These are phyloP conservation scores for Dacryopinax primogenitus DNA, from an alignment of 768 basidiomycete species.

Conservation along the genomic window DNA sequence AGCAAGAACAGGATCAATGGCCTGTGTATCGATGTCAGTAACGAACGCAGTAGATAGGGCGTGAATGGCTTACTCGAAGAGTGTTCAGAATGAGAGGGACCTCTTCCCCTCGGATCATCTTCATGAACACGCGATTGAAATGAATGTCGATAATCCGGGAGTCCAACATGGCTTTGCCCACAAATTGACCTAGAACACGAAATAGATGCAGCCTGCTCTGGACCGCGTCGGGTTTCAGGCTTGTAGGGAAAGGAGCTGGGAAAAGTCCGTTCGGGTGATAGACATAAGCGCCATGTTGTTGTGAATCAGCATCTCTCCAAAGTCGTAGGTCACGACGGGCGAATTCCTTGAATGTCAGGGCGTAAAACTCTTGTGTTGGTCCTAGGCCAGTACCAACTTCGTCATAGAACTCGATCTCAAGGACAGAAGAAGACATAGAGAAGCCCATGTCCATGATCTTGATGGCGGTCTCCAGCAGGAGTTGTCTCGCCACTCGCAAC, in stretches of 20 bases:
- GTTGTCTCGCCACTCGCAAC: conserved; percentile 87
- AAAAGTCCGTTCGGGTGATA: conserved; percentile 75
- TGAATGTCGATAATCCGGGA: conserved; percentile 94
- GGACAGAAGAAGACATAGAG: conserved; percentile 80
- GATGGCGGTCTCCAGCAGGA: conserved; percentile 88
- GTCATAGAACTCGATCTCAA: conserved; percentile 98
- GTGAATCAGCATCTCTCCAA: conserved; percentile 75
- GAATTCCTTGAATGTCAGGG: conserved; percentile 92
- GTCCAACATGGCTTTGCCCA: conserved; percentile 93
- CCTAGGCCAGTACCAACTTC: conserved; percentile 97
- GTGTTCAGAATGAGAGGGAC: conserved; percentile 73
- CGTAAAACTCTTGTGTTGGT: conserved; percentile 96
- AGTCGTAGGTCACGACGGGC: conserved; percentile 75
- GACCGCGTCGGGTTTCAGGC: conserved; percentile 13
- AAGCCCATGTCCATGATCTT: conserved; percentile 89
- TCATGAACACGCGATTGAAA: conserved; percentile 91
- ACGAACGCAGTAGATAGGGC: neutral
- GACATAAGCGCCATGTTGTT: conserved; percentile 53
- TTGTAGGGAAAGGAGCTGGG: conserved; percentile 54
- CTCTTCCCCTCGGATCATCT: conserved; percentile 74
- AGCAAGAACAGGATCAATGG: conserved; percentile 74
- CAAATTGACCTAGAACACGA: conserved; percentile 85
- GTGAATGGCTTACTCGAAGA: conserved; percentile 42
- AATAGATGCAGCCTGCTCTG: conserved; percentile 80
- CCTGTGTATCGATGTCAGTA: conserved; percentile 33